These are phyloP conservation scores for Ormosia semicastrata DNA, from an alignment of 306 rosid species.

Conservation along the genomic window DNA sequence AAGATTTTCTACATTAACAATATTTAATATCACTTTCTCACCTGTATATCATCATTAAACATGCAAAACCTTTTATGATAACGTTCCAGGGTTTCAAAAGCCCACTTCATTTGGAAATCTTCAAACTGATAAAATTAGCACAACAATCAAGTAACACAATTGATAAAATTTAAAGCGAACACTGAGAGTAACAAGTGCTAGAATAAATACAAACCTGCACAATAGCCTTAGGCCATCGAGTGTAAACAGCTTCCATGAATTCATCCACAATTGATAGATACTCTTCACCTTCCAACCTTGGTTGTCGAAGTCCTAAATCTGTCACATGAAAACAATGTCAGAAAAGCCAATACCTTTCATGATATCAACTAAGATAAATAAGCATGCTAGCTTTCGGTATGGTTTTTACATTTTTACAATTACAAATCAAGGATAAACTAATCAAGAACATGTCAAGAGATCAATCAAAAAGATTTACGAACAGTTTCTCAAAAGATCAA, in stretches of 20 bases:
- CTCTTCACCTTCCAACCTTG: slow-evolving; percentile 98
- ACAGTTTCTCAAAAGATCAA: neutral
- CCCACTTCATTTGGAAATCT: slow-evolving; percentile 99
- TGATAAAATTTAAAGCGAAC: slow-evolving; percentile 16
- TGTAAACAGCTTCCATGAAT: slow-evolving; percentile 92
- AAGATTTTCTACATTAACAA: slow-evolving; percentile 11
- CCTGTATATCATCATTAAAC: slow-evolving; percentile 99
- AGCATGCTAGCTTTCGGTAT: neutral
- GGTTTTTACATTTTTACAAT: slow-evolving; percentile 3
- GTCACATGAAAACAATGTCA: slow-evolving; percentile 50
- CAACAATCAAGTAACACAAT: slow-evolving; percentile 38
- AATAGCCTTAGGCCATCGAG: slow-evolving; percentile 99
- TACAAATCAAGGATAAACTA: slow-evolving; percentile 17
- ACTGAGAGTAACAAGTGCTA: slow-evolving; percentile 20
- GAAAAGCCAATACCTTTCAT: slow-evolving; percentile 34
- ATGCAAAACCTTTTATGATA: slow-evolving; percentile 92
- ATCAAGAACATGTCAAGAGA: neutral
- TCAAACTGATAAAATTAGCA: slow-evolving; percentile 67
- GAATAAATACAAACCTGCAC: slow-evolving; percentile 63
- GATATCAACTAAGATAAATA: slow-evolving; percentile 24
- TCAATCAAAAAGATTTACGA: neutral
- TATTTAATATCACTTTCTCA: slow-evolving; percentile 37
- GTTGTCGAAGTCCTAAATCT: slow-evolving; percentile 98
- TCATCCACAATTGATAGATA: slow-evolving; percentile 91
- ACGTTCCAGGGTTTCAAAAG: slow-evolving; percentile 91